Base-by-base conservation (phyloP, 352 stramenopile genomes). In the Pythium utonaiense region DNA sequence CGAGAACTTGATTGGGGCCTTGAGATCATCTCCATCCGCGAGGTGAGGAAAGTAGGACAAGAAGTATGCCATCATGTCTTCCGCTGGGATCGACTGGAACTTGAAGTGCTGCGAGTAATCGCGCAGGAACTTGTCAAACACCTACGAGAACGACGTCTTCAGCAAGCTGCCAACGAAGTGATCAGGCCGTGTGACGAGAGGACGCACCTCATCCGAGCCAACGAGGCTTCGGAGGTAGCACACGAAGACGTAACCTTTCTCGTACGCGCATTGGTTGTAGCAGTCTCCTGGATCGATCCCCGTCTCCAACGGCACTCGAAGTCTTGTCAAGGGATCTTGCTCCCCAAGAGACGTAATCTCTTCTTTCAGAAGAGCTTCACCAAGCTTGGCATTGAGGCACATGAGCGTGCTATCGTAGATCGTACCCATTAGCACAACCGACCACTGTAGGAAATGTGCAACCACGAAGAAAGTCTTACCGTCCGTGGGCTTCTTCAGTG, bases 251-350 rank as follows among this genome's bases (percentile, higher is more conserved):
- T 88, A 92, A 24, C 83, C 83, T 57, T 92, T 92, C 57, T 92
- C 83, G 66, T 92, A 92, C 8, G 83, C 83, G 61, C 80, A 90
- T 34, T 86, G 75, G 45, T 92, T 92, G 71, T 92, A 92, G 63
- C 80, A 90, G 38, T 92, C 83, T 24, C 83, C 80, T 3, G 83
- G 83, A 40, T 90, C 83, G 44, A 92, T 92, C 17, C 83, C 83
- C 30, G 86, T 74, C 19, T 92, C 69, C 12, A 92, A 70, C 1
- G 83, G 83, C 3, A 92, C 83, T 13, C 77, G 83, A 7, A 92
- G 66, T 25, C 80, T 72, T 4, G 83, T 90, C 6, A 92, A 40
- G n/a, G 83, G 70, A n/a, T 70, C 83, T 41, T 86, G 64, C 50
- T 89, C 78, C 24, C 83, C 83, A 16, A 92, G 67, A 9, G 78